Evolutionary conservation across 2,329 filamentous ascomycete species (phyloP), one percentile per base, ranked within the genome.

Genomic region (Microdochium trichocladiopsis): DNA sequence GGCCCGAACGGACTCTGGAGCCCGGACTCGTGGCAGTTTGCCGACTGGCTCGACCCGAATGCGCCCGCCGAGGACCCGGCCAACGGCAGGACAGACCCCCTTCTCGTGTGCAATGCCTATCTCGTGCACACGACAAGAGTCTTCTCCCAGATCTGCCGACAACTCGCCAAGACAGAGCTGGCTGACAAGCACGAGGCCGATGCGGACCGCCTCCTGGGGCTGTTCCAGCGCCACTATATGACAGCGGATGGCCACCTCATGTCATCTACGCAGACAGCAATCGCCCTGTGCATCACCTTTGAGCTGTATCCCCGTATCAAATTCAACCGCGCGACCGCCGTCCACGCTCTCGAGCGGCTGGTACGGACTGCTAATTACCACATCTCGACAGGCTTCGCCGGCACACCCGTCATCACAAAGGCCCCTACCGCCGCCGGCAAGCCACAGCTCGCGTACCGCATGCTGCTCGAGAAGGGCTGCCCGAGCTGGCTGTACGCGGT

Each of bases 31-130:
- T 65, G 60, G 52, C 69, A 72, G 59, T 61, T 67, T 6, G 68
- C 66, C 12, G 70, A 73, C 57, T 73, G 71, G 70, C 66, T 73
- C 2, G 70, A 72, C 53, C 70, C 70, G 2, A 59, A 59, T 16
- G 68, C 71, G 1, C 69, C 71, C 2, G 59, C 66, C 2, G 57
- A 63, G 5, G 56, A 66, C 25, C 68, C 71, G 0, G 65, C 58
- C 16, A 52, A 58, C 10, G 65, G 62, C 1, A 63, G 58, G 16
- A 72, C 69, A 0, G 63, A 69, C 50, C 56, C 60, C 8, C 60
- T 60, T 24, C 59, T 71, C 16, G 67, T 72, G 1, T 68, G 70
- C 0, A 66, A 73, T 51, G 66, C 66, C 2, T 73, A 69, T 53
- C 63, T 73, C 4, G 64, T 67, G 8, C 63, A 66, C 50, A 60